These are phyloP conservation scores for Purpureocillium takamizusanense DNA, from an alignment of 2,329 filamentous ascomycete genomes.

Conservation along the genomic window DNA sequence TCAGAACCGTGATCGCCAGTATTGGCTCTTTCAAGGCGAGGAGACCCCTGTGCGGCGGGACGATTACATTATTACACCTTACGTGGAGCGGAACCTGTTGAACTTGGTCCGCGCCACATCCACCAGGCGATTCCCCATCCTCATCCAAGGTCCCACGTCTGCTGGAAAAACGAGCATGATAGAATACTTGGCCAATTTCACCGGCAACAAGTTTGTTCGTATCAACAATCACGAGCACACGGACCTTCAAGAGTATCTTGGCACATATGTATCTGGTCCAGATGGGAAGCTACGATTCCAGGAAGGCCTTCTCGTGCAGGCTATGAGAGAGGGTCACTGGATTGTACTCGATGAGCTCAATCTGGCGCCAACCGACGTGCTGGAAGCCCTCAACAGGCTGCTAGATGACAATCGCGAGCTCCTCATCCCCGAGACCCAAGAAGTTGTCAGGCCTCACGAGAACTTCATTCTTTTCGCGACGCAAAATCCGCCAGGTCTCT, in stretches of 20 bases:
- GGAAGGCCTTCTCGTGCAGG: constrained; percentile 88
- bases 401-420: constrained; percentile 95
- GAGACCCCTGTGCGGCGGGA: constrained; percentile 56
- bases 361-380: constrained; percentile 88
- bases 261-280: constrained; percentile 79
- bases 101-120: constrained; percentile 92
- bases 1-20: constrained; percentile 58
- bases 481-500: constrained; percentile 91
- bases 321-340: constrained; percentile 89
- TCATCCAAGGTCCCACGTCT: constrained; percentile 94
- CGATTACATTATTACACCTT: constrained; percentile 95
- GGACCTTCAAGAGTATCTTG: constrained; percentile 93
- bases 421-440: constrained; percentile 92
- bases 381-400: constrained; percentile 90
- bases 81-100: constrained; percentile 87
- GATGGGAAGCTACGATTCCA: constrained; percentile 85
- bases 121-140: constrained; percentile 81
- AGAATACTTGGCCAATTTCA: constrained; percentile 92
- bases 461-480: constrained; percentile 98
- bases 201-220: constrained; percentile 91
- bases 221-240: constrained; percentile 99
- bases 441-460: constrained; percentile 81
- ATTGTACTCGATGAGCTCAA: constrained; percentile 98
- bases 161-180: constrained; percentile 99
- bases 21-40: constrained; percentile 78